These are phyloP conservation scores for Linnemannia hyalina DNA, from an alignment of 192 early-diverging fungal species.

Conservation along the genomic window DNA sequence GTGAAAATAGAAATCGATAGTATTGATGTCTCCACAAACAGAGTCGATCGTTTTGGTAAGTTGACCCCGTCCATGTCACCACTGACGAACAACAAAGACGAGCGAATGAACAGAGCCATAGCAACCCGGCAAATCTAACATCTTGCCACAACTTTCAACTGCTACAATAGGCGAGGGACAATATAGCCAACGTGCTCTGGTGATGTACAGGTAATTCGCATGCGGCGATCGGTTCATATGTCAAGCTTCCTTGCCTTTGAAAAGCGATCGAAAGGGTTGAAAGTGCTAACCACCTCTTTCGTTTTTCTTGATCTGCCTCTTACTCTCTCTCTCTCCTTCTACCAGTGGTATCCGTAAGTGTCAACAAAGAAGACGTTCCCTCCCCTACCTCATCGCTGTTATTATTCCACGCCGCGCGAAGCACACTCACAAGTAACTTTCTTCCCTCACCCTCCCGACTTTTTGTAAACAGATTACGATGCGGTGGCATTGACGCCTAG, in stretches of 20 bases:
- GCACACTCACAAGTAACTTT: neutral
- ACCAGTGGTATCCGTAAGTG: conserved; percentile 67
- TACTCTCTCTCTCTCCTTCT: neutral
- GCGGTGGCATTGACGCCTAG: conserved; percentile 76
- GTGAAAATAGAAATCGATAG: conserved; percentile 75
- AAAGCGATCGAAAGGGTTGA: neutral
- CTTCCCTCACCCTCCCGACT: neutral
- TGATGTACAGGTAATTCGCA: conserved; percentile 62
- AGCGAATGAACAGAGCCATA: neutral
- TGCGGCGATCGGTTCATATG: neutral
- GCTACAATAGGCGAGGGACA: conserved; percentile 62
- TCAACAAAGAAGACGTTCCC: neutral
- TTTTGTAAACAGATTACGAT: conserved; percentile 74
- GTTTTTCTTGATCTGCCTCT: conserved; percentile 18
- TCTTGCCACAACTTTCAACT: neutral
- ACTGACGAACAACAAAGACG: neutral
- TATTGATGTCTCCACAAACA: conserved; percentile 76
- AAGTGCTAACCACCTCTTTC: neutral
- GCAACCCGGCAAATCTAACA: neutral
- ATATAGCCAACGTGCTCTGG: conserved; percentile 62
- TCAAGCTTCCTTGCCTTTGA: neutral
- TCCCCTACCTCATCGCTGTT: neutral
- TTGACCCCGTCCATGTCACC: neutral
- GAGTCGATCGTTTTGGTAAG: conserved; percentile 83
- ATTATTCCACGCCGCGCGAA: neutral